Base-by-base conservation (phyloP, 202 grass and related monocot species). In the Panicum hallii region DNA sequence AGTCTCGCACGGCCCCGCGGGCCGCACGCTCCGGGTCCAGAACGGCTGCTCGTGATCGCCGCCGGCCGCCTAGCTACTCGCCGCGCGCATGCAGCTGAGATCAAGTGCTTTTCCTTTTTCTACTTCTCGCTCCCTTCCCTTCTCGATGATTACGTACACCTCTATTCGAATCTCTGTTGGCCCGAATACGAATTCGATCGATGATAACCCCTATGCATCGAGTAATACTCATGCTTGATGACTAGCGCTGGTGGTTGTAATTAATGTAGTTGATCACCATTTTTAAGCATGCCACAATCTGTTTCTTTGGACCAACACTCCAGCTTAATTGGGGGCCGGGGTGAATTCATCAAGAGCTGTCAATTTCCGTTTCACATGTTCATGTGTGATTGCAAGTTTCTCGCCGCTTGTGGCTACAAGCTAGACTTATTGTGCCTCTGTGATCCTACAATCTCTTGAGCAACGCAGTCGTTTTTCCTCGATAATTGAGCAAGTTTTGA, bases 21-120 rank as follows among this genome's bases (percentile, higher is more conserved):
- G 15, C 1, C 80, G 80, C 5, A 22, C 81, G 36, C 79, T 92
- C 45, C 81, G 82, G 85, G 83, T 91, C 67, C 80, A 82, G 14
- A 91, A 89, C 75, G 82, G 81, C 22, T 91, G 90, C 64, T 93
- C 78, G 26, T 75, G 30, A 63, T 79, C 19, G 42, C 0, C 20
- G 3, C n/a, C 69, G 7, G 4, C 42, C 9, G 36, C 36, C 36
- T 38, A 38, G 2, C 0, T 4, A 4, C 3, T 22, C 66, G 20
- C 9, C 44, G 12, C 9, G 13, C 13, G 63, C 36, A 4, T 5
- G 40, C 26, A 42, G 36, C 1, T 55, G 66, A 55, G 64, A 43
- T 38, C 36, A 32, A 72, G 43, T 66, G 79, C 64, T n/a, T n/a
- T n/a, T 8, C 8, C 1, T 19, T 20, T 55, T 57, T 57, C 53